phyloP scores from a whole-genome alignment of 805 yeast genomes.

The Blastobotrys americana region DNA sequence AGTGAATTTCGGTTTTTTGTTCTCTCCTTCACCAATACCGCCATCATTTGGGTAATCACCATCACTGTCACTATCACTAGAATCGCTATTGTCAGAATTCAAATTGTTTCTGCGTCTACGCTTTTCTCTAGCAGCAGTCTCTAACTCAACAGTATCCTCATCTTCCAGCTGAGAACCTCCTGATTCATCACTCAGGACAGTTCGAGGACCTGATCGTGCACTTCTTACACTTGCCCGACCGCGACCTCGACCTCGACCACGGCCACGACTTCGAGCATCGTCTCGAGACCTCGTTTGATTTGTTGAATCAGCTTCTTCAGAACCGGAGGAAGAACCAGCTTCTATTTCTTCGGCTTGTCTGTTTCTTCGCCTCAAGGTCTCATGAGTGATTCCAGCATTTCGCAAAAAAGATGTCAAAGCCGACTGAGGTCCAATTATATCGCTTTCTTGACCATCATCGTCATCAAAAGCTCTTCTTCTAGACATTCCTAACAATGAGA shows the following conservation, averaged over 20 bases:
- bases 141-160: conserved; percentile 21
- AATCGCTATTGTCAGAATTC: no score
- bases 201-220: background rate
- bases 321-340: conserved; percentile 20
- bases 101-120: conserved; percentile 35
- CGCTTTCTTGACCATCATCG: background rate
- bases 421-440: conserved; percentile 49
- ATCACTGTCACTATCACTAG: conserved; percentile 25
- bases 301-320: conserved; percentile 19
- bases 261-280: conserved; percentile 14
- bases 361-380: conserved; percentile 55
- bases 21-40: conserved; percentile 23
- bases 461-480: background rate
- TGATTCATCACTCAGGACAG: background rate
- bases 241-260: background rate
- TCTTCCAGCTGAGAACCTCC: conserved; percentile 21
- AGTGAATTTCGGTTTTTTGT: background rate
- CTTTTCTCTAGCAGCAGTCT: conserved; percentile 37
- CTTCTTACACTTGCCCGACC: background rate
- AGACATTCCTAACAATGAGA: no score
- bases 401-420: conserved; percentile 84
- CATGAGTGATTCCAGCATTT: conserved; percentile 74
- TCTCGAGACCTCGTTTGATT: conserved; percentile 20
- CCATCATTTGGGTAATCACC: conserved; percentile 35
- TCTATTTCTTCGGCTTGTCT: conserved; percentile 19